A percentile compares a stretch with the other conserved stretches of the same genome.
These are phyloP conservation scores for Ceratocystis destructans DNA, from an alignment of 2,329 filamentous ascomycete genomes.

Conservation along the genomic window DNA sequence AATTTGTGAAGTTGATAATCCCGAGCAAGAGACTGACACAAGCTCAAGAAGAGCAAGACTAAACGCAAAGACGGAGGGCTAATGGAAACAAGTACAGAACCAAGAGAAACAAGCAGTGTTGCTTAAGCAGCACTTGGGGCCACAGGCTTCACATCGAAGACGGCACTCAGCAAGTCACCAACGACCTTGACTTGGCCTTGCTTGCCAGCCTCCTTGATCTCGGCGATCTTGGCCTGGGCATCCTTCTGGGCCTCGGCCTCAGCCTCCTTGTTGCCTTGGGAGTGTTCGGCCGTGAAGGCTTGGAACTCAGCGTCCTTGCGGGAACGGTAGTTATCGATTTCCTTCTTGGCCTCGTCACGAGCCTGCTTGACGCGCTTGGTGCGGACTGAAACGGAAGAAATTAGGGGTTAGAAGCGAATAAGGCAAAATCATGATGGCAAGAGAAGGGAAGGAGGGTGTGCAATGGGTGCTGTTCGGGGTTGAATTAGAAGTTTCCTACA, in stretches of 20 bases:
- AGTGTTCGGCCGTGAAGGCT: conserved; percentile 88
- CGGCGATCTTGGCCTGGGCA: conserved; percentile 64
- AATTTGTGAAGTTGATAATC: background rate
- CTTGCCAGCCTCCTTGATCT: conserved; percentile 68
- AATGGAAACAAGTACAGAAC: conserved; percentile 9
- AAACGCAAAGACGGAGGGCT: conserved; percentile 7
- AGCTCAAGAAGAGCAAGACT: conserved; percentile 11
- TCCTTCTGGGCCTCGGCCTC: conserved; percentile 68
- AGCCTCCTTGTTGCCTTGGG: conserved; percentile 70
- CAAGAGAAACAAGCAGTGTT: background rate
- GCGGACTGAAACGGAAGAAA: conserved; percentile 36
- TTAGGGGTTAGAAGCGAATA: background rate
- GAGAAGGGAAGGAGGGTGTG: background rate
- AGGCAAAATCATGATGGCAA: background rate
- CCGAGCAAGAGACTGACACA: conserved; percentile 1
- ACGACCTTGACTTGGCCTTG: conserved; percentile 70
- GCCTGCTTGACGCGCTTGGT: conserved; percentile 97
- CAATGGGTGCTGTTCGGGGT: background rate
- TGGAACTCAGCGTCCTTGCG: conserved; percentile 91
- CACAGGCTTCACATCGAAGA: conserved; percentile 69
- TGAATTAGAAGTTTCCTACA: conserved; percentile 43
- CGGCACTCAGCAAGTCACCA: conserved; percentile 68
- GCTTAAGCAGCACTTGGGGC: conserved; percentile 25
- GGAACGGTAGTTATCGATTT: conserved; percentile 84
- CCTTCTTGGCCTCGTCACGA: conserved; percentile 89